Percentiles rank a stretch among this genome's conserved stretches.
Evolutionary conservation across 495 filamentous ascomycete genomes (phyloP).

Genomic region (Articulospora tetracladia): DNA sequence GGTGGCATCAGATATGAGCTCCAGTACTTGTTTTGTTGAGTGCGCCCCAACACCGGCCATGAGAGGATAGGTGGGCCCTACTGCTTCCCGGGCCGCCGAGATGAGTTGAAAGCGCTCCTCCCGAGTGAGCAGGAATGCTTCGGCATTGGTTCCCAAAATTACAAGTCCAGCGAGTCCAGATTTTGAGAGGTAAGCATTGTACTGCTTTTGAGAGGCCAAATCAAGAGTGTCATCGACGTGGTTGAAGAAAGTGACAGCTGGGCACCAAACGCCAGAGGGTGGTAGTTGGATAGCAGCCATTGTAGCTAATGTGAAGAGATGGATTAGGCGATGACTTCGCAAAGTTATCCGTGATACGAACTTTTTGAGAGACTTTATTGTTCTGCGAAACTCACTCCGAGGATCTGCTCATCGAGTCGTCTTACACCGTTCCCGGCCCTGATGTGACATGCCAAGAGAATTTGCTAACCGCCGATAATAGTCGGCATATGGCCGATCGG

Average conservation of each 20-base stretch:
- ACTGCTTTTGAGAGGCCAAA: constrained; percentile 33
- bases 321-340: too few species aligned
- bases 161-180: constrained; percentile 55
- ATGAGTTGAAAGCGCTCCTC: constrained; percentile 53
- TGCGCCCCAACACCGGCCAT: constrained; percentile 64
- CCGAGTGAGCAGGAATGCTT: constrained; percentile 60
- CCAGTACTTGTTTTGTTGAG: constrained; percentile 58
- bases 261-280: constrained; percentile 26
- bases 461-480: too few species aligned
- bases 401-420: too few species aligned
- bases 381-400: too few species aligned
- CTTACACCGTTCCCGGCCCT: too few species aligned
- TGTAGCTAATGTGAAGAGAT: too few species aligned
- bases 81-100: constrained; percentile 45
- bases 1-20: constrained; percentile 54
- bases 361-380: too few species aligned
- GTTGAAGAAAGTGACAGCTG: constrained; percentile 37
- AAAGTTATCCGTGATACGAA: too few species aligned
- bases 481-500: too few species aligned
- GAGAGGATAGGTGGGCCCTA: constrained; percentile 48
- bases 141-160: constrained; percentile 62
- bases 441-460: too few species aligned
- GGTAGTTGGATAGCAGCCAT: too few species aligned
- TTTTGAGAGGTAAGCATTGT: constrained; percentile 52
- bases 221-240: constrained; percentile 26